phyloP scores from a whole-genome alignment of 768 basidiomycete species.

The Boletellus ananiceps region DNA sequence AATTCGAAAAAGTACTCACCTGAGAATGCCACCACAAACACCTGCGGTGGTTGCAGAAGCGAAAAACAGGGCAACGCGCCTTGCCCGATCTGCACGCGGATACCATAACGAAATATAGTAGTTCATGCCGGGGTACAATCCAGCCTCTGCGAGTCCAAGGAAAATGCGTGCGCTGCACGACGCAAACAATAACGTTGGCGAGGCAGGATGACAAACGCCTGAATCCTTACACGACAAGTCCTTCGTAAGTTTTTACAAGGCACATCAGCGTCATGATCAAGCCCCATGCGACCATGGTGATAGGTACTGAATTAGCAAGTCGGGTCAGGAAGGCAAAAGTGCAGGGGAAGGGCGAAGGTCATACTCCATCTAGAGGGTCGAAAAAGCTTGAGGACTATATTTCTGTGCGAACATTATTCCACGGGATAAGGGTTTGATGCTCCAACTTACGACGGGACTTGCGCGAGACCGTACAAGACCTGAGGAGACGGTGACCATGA shows the following conservation, averaged over 20 bases:
- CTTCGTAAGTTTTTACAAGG: neutral
- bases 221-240: conserved; percentile 1
- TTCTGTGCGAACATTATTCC: neutral
- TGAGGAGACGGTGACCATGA: neutral
- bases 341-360: neutral
- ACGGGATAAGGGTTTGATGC: no score
- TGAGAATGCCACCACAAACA: neutral
- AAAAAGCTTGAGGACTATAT: neutral
- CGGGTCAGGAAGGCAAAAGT: neutral
- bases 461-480: neutral
- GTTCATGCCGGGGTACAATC: neutral
- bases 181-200: neutral
- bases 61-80: conserved; percentile 1
- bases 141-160: neutral
- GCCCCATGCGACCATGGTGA: conserved; percentile 1
- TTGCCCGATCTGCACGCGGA: conserved; percentile 1
- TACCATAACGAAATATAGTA: conserved; percentile 3
- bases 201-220: neutral
- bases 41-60: neutral
- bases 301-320: neutral
- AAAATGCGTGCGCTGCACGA: neutral
- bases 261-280: conserved; percentile 1
- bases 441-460: conserved; percentile 1
- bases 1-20: neutral
- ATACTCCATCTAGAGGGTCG: conserved; percentile 4